These are phyloP conservation scores for Cutaneotrichosporon sp. DNA, from an alignment of 1,284 basidiomycete genomes.

Conservation along the genomic window DNA sequence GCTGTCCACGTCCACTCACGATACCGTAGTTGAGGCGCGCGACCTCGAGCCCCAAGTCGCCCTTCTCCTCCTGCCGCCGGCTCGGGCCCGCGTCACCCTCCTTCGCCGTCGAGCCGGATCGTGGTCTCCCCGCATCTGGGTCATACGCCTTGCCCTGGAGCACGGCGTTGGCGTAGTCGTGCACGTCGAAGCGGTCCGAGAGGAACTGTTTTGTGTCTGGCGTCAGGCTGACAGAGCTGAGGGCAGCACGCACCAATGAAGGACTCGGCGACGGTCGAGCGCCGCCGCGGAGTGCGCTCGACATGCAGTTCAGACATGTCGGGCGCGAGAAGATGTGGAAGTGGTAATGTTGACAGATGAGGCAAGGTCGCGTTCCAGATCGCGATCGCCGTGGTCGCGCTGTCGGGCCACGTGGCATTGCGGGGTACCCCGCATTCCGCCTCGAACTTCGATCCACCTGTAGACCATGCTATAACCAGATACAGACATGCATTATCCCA, in stretches of 20 bases:
- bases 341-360: neutral
- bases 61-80: slow-evolving; percentile 57
- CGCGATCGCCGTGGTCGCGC: neutral
- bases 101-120: slow-evolving; percentile 2
- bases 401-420: neutral
- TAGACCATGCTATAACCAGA: neutral
- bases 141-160: slow-evolving; percentile 76
- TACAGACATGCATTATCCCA: neutral
- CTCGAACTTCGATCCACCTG: neutral
- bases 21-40: slow-evolving; percentile 78
- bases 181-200: slow-evolving; percentile 71
- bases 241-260: slow-evolving; percentile 22
- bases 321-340: neutral
- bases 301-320: slow-evolving; percentile 10
- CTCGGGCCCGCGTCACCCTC: slow-evolving; percentile 8
- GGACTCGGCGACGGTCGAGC: slow-evolving; percentile 18
- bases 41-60: slow-evolving; percentile 82
- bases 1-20: too few relatives aligned
- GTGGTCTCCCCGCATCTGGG: slow-evolving; percentile 37
- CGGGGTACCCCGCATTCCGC: neutral
- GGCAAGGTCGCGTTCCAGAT: neutral
- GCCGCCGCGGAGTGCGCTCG: slow-evolving; percentile 11
- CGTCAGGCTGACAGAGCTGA: too few relatives aligned
- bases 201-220: slow-evolving; percentile 52
- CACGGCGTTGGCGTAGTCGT: slow-evolving; percentile 84